Evolutionary conservation across 768 basidiomycete genomes (phyloP).

Genomic region (Boletus insuetus): DNA sequence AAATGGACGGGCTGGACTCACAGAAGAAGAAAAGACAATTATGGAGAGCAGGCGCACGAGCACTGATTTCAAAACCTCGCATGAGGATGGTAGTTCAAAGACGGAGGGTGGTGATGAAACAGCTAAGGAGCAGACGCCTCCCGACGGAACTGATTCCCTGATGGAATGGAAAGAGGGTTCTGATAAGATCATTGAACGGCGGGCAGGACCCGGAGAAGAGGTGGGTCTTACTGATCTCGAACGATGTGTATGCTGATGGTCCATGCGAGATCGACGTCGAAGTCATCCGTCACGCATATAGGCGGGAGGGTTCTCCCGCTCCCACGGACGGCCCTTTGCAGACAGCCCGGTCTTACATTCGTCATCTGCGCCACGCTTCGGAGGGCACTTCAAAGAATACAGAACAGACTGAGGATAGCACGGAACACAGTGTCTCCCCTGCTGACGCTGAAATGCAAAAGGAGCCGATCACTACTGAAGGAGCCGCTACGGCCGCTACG

Average conservation of each 20-base stretch:
- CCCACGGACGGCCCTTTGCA: slow-evolving; percentile 1
- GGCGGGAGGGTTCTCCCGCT: slow-evolving; percentile 2
- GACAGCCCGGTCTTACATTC: slow-evolving; percentile 10
- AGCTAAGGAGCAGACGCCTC: slow-evolving; percentile 37
- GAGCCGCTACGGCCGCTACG: neutral
- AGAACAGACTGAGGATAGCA: slow-evolving; percentile 17
- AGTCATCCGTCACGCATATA: slow-evolving; percentile 47
- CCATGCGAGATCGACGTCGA: slow-evolving; percentile 57
- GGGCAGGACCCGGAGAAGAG: slow-evolving; percentile 59
- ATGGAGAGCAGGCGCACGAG: slow-evolving; percentile 26
- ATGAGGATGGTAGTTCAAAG: slow-evolving; percentile 10
- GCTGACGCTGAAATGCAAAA: slow-evolving; percentile 14
- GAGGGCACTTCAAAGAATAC: slow-evolving; percentile 24
- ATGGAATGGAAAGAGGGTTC: slow-evolving; percentile 73
- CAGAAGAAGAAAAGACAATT: slow-evolving; percentile 29
- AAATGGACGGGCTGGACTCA: slow-evolving; percentile 36
- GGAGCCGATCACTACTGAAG: slow-evolving; percentile 2
- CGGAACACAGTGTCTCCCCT: slow-evolving; percentile 17
- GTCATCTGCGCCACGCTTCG: slow-evolving; percentile 13
- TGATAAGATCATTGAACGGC: slow-evolving; percentile 62
- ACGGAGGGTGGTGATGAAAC: slow-evolving; percentile 16
- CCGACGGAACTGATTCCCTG: slow-evolving; percentile 40
- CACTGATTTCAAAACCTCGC: neutral
- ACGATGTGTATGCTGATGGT: slow-evolving; percentile 14
- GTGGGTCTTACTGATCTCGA: slow-evolving; percentile 38